Evolutionary conservation across 164 flowering plant species (phyloP).

Genomic region (Dillenia suffruticosa): DNA sequence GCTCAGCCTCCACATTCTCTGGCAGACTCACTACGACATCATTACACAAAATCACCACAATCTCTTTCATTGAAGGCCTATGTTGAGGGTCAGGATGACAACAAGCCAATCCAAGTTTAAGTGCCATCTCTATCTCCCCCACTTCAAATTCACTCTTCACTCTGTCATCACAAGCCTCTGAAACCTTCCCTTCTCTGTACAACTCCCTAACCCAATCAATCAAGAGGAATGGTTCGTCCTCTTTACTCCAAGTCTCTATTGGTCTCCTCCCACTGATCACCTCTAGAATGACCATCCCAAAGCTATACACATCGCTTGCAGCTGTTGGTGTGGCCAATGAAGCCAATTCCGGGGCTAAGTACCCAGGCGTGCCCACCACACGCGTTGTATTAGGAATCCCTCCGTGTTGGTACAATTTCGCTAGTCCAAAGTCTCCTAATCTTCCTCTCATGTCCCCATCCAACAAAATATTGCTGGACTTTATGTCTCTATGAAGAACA

Average conservation of each 20-base stretch:
- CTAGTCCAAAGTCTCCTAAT: slow-evolving; percentile 80
- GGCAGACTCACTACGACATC: background rate
- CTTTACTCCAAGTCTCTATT: slow-evolving; percentile 34
- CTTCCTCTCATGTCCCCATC: slow-evolving; percentile 60
- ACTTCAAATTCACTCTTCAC: slow-evolving; percentile 36
- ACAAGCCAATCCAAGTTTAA: slow-evolving; percentile 75
- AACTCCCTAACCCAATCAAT: slow-evolving; percentile 72
- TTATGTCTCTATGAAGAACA: slow-evolving; percentile 77
- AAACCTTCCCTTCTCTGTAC: slow-evolving; percentile 37
- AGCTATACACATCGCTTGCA: slow-evolving; percentile 76
- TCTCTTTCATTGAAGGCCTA: slow-evolving; percentile 71
- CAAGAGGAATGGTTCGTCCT: slow-evolving; percentile 46
- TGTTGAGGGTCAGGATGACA: slow-evolving; percentile 62
- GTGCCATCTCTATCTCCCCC: slow-evolving; percentile 53
- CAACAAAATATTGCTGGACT: slow-evolving; percentile 64
- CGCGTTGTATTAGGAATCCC: slow-evolving; percentile 52
- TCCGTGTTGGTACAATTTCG: slow-evolving; percentile 64
- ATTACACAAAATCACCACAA: slow-evolving; percentile 40
- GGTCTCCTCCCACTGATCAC: slow-evolving; percentile 77
- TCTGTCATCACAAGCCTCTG: slow-evolving; percentile 58
- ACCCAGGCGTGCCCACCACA: slow-evolving; percentile 84
- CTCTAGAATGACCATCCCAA: slow-evolving; percentile 79
- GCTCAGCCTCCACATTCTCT: no score
- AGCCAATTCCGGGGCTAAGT: slow-evolving; percentile 81
- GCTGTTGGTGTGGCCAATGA: slow-evolving; percentile 40